Evolutionary conservation across 495 filamentous ascomycete genomes (phyloP).

Genomic region (Xylaria scruposa): DNA sequence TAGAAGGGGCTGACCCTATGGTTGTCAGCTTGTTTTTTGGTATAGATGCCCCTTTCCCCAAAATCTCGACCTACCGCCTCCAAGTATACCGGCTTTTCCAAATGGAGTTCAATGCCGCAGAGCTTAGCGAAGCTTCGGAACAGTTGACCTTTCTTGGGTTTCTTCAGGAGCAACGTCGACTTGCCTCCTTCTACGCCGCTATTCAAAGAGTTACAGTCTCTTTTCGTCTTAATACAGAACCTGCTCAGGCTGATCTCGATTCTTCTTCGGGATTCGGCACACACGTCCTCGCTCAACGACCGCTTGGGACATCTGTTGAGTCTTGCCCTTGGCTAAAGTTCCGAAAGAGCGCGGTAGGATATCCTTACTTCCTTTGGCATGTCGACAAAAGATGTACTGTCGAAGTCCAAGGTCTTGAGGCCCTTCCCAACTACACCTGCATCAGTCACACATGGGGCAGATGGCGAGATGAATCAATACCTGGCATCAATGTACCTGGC

Average conservation of each 20-base stretch:
- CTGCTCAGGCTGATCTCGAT: background rate
- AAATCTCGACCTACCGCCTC: background rate
- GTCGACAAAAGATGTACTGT: background rate
- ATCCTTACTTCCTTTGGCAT: background rate
- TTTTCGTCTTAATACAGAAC: background rate
- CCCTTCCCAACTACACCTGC: background rate
- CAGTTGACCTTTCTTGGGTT: background rate
- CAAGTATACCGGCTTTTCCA: background rate
- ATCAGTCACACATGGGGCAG: background rate
- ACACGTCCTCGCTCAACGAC: background rate
- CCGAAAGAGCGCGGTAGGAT: background rate
- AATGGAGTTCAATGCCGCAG: background rate
- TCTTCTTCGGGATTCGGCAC: background rate
- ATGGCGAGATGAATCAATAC: background rate
- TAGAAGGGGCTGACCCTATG: background rate
- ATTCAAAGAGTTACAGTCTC: background rate
- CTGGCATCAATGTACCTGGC: background rate
- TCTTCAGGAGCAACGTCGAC: background rate
- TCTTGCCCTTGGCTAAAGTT: background rate
- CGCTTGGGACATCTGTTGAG: background rate
- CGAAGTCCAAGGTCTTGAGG: background rate
- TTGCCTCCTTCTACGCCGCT: background rate
- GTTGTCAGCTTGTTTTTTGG: background rate
- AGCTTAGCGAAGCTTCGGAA: background rate
- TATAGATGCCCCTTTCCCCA: background rate